Evolutionary conservation across 202 grass and related monocot species (phyloP).

Genomic region (Alloteropsis angusta): DNA sequence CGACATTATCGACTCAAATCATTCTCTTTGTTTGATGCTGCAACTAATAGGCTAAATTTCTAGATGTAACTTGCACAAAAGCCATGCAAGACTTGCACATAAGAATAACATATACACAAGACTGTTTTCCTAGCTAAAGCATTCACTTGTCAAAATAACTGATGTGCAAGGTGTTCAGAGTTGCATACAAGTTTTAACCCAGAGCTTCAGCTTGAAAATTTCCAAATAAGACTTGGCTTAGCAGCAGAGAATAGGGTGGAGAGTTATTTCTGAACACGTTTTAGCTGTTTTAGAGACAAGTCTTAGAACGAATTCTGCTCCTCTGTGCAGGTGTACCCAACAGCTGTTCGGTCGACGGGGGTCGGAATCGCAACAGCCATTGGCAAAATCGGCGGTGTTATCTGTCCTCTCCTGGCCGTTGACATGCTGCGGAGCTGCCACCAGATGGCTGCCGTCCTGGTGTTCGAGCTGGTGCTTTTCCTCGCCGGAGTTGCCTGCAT

Average conservation of each 20-base stretch:
- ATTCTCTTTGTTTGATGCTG: not conserved
- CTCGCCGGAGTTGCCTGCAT: conserved; percentile 43
- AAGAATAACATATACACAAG: not conserved
- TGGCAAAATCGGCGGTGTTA: conserved; percentile 58
- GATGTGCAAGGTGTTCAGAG: not conserved
- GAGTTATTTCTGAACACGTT: not conserved
- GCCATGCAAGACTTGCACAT: not conserved
- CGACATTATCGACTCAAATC: not conserved
- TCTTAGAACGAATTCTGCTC: not conserved
- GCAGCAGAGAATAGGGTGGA: not conserved
- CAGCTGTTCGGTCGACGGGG: conserved; percentile 63
- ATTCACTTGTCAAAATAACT: not conserved
- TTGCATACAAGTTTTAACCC: not conserved
- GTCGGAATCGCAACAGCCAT: conserved; percentile 52
- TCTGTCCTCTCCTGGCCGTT: conserved; percentile 61
- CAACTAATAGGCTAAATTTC: not conserved
- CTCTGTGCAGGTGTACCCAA: conserved; percentile 58
- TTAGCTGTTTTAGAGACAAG: not conserved
- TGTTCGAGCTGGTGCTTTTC: conserved; percentile 57
- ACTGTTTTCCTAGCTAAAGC: not conserved
- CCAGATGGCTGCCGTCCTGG: conserved; percentile 52
- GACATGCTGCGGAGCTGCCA: conserved; percentile 54
- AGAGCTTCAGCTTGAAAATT: not conserved
- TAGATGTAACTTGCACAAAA: not conserved
- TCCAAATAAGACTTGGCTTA: not conserved